Evolutionary conservation across 1,139 yeast species (phyloP).

Genomic region (Taphrina pruni): DNA sequence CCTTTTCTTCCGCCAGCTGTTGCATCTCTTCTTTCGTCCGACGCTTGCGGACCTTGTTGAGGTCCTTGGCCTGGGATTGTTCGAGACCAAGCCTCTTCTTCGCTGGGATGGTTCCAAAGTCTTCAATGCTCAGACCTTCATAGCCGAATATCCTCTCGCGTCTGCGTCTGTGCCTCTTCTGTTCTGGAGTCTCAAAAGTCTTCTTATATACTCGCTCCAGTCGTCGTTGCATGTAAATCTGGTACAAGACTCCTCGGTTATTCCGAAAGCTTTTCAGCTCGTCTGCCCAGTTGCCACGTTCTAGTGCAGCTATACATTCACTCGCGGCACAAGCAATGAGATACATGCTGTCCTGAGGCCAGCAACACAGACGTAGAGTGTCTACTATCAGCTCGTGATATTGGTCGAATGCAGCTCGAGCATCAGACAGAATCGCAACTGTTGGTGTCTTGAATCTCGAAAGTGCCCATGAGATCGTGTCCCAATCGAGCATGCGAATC

Average conservation of each 20-base stretch:
- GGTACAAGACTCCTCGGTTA: slow-evolving; percentile 20
- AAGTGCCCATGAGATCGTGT: slow-evolving; percentile 36
- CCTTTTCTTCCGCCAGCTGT: slow-evolving; percentile 25
- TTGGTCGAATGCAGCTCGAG: slow-evolving; percentile 25
- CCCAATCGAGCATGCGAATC: slow-evolving; percentile 38
- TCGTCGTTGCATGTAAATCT: slow-evolving; percentile 30
- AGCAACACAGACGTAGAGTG: slow-evolving; percentile 32
- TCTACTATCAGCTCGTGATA: slow-evolving; percentile 33
- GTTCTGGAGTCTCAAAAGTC: slow-evolving; percentile 13
- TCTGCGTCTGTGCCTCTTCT: slow-evolving; percentile 11
- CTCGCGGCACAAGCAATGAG: slow-evolving; percentile 28
- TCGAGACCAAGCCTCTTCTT: slow-evolving; percentile 28
- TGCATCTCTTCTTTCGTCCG: slow-evolving; percentile 30
- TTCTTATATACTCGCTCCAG: slow-evolving; percentile 22
- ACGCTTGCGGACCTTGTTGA: slow-evolving; percentile 22
- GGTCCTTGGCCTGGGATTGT: slow-evolving; percentile 1
- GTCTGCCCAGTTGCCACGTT: slow-evolving; percentile 36
- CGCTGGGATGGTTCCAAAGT: slow-evolving; percentile 24
- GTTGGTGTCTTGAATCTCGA: slow-evolving; percentile 39
- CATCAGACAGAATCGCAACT: slow-evolving; percentile 26
- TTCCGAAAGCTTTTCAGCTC: slow-evolving; percentile 29
- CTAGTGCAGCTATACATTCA: slow-evolving; percentile 28
- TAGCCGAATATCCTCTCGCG: slow-evolving; percentile 31
- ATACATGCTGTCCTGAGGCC: slow-evolving; percentile 41
- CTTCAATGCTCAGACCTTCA: slow-evolving; percentile 30